Conservation (phyloP, 805 yeast genomes). For the Hanseniaspora lachancei region DNA sequence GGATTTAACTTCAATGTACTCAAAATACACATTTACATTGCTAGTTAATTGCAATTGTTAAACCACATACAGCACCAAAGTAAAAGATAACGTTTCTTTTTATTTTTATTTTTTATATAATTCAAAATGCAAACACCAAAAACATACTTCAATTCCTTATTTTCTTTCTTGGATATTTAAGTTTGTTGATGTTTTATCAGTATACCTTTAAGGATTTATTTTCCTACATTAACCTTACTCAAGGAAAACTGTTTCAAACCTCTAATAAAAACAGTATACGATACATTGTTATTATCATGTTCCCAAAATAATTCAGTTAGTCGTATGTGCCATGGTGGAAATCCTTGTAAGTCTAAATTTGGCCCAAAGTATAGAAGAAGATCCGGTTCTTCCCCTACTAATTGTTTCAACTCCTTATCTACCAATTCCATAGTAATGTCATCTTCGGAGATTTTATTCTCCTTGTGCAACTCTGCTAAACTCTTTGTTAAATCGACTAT, state of each 20-base stretch:
- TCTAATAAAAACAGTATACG: constrained; percentile 69
- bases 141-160: no score
- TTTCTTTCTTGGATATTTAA: no score
- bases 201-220: constrained; percentile 26
- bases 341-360: constrained; percentile 77
- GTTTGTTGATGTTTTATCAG: no score
- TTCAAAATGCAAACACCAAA: no score
- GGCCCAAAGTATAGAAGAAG: constrained; percentile 75
- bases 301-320: constrained; percentile 85
- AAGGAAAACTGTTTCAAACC: constrained; percentile 63
- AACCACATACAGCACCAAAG: no score
- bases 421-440: constrained; percentile 67
- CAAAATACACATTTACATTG: neutral
- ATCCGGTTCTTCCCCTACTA: constrained; percentile 90
- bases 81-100: no score
- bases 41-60: no score
- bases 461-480: constrained; percentile 59
- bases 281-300: constrained; percentile 66
- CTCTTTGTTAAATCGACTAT: constrained; percentile 79
- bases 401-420: constrained; percentile 56
- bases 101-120: no score
- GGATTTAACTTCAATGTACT: no score
- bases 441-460: constrained; percentile 43
- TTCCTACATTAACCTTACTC: constrained; percentile 82
- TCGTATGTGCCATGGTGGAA: constrained; percentile 96